These are phyloP conservation scores for Calonectria crousiana DNA, from an alignment of 2,329 filamentous ascomycete species.

Conservation along the genomic window DNA sequence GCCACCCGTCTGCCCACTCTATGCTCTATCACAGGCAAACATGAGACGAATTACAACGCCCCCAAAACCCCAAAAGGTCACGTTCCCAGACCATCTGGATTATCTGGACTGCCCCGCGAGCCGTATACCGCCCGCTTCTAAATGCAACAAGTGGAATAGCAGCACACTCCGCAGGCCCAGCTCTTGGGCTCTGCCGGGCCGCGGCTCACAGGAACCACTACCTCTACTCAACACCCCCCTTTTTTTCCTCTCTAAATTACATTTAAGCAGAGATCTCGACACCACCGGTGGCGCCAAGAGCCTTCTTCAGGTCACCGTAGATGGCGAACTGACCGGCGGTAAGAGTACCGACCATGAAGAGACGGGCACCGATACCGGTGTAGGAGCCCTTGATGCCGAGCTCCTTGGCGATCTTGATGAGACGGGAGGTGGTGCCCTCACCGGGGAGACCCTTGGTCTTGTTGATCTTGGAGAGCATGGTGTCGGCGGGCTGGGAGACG, in stretches of 20 bases:
- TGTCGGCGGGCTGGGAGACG: conserved; percentile 91
- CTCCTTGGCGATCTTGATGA: conserved; percentile 91
- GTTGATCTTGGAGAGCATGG: conserved; percentile 97
- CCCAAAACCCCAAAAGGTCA: conserved; percentile 37
- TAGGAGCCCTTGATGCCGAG: conserved; percentile 84
- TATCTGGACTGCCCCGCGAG: conserved; percentile 33
- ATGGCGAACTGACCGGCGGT: conserved; percentile 90
- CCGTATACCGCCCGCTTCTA: conserved; percentile 35
- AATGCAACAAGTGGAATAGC: conserved; percentile 28
- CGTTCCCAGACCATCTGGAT: conserved; percentile 32
- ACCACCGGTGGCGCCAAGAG: conserved; percentile 78
- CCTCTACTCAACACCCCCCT: conserved; percentile 15
- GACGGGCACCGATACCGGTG: conserved; percentile 82
- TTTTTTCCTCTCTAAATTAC: conserved; percentile 18
- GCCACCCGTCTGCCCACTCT: conserved; percentile 42
- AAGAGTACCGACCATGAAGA: conserved; percentile 75
- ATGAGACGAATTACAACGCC: conserved; percentile 38
- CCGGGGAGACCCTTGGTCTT: conserved; percentile 90
- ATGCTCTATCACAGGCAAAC: conserved; percentile 42
- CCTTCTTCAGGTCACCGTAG: conserved; percentile 79
- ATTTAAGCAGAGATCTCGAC: conserved; percentile 70
- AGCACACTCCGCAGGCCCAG: conserved; percentile 37
- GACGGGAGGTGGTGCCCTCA: conserved; percentile 83
- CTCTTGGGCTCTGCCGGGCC: conserved; percentile 38
- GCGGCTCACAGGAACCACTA: conserved; percentile 29